phyloP scores from a whole-genome alignment of 305 asterid species.

The Euphrasia arctica region DNA sequence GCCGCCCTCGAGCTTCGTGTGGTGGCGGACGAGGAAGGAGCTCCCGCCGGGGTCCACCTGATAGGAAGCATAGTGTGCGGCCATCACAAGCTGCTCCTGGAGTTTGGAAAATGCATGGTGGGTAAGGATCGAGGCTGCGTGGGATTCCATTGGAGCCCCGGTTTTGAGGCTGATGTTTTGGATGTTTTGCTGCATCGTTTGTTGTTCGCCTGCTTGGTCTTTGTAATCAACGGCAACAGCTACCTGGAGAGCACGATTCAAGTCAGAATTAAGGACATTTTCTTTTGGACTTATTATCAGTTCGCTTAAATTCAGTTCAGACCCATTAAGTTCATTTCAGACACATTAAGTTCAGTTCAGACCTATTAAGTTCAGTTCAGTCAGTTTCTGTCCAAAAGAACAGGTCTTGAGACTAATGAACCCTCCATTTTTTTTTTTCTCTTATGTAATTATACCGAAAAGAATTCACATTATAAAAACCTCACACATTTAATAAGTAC shows the following conservation, averaged over 20 bases:
- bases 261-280: not conserved
- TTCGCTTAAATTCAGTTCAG: no score
- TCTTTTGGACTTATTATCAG: no score
- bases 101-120: constrained; percentile 94
- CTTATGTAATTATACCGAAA: not conserved
- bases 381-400: no score
- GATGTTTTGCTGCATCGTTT: constrained; percentile 94
- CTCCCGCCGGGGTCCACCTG: constrained; percentile 54
- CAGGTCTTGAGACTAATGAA: no score
- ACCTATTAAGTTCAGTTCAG: no score
- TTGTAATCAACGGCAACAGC: constrained; percentile 89
- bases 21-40: constrained; percentile 77
- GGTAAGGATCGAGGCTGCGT: constrained; percentile 87
- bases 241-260: constrained; percentile 41
- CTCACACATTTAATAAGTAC: not conserved
- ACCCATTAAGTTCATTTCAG: no score
- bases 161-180: constrained; percentile 93
- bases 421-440: no score
- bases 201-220: constrained; percentile 97
- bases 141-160: constrained; percentile 99
- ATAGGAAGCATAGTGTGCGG: constrained; percentile 92
- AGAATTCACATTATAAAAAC: not conserved
- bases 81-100: constrained; percentile 91
- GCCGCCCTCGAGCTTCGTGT: constrained; percentile 92
- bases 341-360: no score